phyloP scores from a whole-genome alignment of 768 basidiomycete species.

The Leccinellum rugosiceps region DNA sequence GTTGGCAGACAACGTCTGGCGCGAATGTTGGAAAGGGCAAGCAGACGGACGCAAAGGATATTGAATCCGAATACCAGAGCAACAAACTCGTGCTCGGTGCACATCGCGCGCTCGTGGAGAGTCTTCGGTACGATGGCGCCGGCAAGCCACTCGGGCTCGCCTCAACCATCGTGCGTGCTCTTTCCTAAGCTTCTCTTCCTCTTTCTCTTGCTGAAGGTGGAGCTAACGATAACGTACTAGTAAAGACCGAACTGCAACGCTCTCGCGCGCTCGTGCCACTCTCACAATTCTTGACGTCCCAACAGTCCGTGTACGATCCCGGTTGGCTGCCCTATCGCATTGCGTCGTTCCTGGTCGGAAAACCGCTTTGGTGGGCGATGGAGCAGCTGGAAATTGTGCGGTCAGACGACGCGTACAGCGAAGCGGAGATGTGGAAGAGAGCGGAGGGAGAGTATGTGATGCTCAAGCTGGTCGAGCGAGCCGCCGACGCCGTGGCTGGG shows the following conservation, averaged over 20 bases:
- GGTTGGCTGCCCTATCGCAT: constrained; percentile 70
- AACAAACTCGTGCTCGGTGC: constrained; percentile 64
- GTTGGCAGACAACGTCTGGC: constrained; percentile 41
- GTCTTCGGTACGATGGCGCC: constrained; percentile 59
- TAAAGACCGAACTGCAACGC: constrained; percentile 63
- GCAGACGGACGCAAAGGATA: constrained; percentile 5
- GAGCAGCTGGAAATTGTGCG: constrained; percentile 73
- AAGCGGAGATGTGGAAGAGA: constrained; percentile 47
- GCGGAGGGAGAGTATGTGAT: constrained; percentile 76
- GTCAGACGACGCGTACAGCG: constrained; percentile 50
- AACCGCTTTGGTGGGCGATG: constrained; percentile 85
- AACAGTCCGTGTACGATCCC: constrained; percentile 62
- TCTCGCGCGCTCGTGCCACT: constrained; percentile 45
- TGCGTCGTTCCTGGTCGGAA: constrained; percentile 67
- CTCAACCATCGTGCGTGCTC: constrained; percentile 65
- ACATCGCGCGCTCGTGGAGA: constrained; percentile 51
- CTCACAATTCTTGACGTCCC: constrained; percentile 52
- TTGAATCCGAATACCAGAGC: constrained; percentile 17
- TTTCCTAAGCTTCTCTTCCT: background rate
- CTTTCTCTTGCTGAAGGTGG: background rate
- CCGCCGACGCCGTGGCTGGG: constrained; percentile 55
- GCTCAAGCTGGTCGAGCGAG: constrained; percentile 57
- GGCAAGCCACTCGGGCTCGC: constrained; percentile 75
- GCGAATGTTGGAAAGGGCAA: constrained; percentile 9
- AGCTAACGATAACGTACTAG: constrained; percentile 43